Conservation (phyloP, 2,329 filamentous ascomycete species). For the Tolypocladium tropicale region DNA sequence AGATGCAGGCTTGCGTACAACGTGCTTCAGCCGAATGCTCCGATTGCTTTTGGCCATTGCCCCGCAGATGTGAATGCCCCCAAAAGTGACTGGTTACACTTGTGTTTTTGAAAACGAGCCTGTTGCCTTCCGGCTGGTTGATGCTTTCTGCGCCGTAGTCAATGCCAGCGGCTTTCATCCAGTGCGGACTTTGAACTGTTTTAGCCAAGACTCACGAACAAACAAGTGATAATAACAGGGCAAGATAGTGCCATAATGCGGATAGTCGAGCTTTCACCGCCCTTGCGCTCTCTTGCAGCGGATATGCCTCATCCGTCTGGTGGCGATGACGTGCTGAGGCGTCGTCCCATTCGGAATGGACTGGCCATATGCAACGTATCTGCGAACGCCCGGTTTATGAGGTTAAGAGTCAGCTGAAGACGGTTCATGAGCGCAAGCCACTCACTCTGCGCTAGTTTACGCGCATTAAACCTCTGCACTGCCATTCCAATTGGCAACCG, state of each 20-base stretch:
- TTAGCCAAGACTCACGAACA: conserved; percentile 1
- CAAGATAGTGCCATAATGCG: not conserved
- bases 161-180: conserved; percentile 23
- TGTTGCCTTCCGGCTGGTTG: conserved; percentile 25
- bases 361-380: not conserved
- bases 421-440: not conserved
- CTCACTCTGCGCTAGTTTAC: not conserved
- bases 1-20: conserved; percentile 40
- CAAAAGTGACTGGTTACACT: conserved; percentile 36
- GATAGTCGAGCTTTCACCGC: not conserved
- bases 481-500: conserved; percentile 17
- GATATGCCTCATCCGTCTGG: not conserved
- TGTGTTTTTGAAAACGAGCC: conserved; percentile 13
- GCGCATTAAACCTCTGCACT: conserved; percentile 5
- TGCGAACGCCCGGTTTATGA: not conserved
- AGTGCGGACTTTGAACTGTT: not conserved
- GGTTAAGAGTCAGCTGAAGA: not conserved
- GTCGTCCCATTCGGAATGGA: conserved; percentile 30
- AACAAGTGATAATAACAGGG: not conserved
- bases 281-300: not conserved
- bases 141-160: conserved; percentile 40
- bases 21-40: conserved; percentile 38
- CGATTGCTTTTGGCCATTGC: conserved; percentile 39
- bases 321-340: conserved; percentile 25
- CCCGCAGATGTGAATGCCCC: conserved; percentile 46